Base-by-base conservation (phyloP, 2,329 filamentous ascomycete genomes). In the Bertia moriformis region DNA sequence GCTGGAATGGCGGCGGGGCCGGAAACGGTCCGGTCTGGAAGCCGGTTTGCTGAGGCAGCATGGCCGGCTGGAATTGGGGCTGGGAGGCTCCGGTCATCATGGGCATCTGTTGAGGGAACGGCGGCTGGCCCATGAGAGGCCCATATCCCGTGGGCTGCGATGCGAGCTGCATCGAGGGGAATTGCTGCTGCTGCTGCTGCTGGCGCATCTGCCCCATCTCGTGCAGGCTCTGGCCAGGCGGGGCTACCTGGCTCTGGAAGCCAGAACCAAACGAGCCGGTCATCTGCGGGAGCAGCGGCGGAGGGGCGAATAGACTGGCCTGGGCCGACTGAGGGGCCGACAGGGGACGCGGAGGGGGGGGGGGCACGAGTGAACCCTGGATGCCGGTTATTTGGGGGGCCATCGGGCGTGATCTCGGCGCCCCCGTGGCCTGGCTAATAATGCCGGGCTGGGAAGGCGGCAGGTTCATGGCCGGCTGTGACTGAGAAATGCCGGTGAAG, bases 271-370 rank as follows among this genome's bases (percentile, higher is more conserved):
- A n/a, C n/a, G n/a, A n/a, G n/a, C n/a, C 87, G 3, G 91, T 95
- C 57, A 88, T 73, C 54, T 95, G 89, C 39, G 86, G 78, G 54
- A 88, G 80, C 47, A 95, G 60, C 14, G 84, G 78, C 38, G 84
- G 76, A 14, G 81, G 73, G 4, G 72, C 71, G 54, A 93, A 91
- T 3, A 67, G 70, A 56, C 71, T 87, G 36, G 77, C 76, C 52
- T 82, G 81, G 38, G 73, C 80, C 39, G 86, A 83, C 54, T 86
- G 83, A 19, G 91, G 89, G 27, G 91, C 89, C 30, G 89, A 95
- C 12, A 91, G 69, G 4, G 91, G 82, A 43, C 91, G 73, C 39
- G 78, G 73, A 7, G 87, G 86, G 14, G 83, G 66, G 18, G 74
- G 86, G 4, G 87, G 86, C 37, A 80, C 72, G 44, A 88, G 73